Evolutionary conservation across 1,284 basidiomycete genomes (phyloP).

Genomic region (Sporisorium graminicola): DNA sequence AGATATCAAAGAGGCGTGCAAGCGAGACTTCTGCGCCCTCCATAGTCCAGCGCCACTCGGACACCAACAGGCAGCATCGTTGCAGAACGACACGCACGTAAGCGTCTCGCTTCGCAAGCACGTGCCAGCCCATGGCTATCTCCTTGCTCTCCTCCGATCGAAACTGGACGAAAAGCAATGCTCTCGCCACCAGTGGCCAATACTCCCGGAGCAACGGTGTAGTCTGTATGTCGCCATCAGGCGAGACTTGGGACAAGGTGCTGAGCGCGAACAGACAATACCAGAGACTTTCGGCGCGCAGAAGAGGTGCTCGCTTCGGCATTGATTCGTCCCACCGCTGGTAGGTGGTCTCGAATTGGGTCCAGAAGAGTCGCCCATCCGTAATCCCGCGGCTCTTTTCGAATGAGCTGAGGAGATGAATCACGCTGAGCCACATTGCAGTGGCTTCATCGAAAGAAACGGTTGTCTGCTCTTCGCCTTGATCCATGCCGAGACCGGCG

Average conservation of each 20-base stretch:
- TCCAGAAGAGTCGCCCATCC: conserved; percentile 45
- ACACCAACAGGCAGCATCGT: conserved; percentile 80
- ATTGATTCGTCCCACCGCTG: conserved; percentile 48
- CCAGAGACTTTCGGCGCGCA: conserved; percentile 75
- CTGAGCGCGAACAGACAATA: conserved; percentile 79
- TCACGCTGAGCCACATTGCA: conserved; percentile 82
- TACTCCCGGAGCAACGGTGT: conserved; percentile 74
- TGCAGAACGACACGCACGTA: conserved; percentile 82
- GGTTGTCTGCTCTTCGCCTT: conserved; percentile 60
- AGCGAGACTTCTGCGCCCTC: conserved; percentile 76
- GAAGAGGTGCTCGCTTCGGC: conserved; percentile 74
- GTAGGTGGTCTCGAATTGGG: conserved; percentile 51
- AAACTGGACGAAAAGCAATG: conserved; percentile 72
- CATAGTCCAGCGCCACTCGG: conserved; percentile 80
- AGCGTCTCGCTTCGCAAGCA: conserved; percentile 77
- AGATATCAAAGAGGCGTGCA: conserved; percentile 79
- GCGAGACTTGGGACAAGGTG: conserved; percentile 82
- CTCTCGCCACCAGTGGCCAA: conserved; percentile 75
- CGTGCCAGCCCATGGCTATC: conserved; percentile 70
- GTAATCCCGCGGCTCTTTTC: conserved; percentile 31
- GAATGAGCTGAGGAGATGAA: conserved; percentile 73
- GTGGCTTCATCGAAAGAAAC: conserved; percentile 71
- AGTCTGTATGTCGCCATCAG: conserved; percentile 73
- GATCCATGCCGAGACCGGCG: not conserved
- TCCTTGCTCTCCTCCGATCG: conserved; percentile 75